Percentiles rank a stretch among this genome's conserved stretches.
Conservation (phyloP, 2,329 filamentous ascomycete species). For the Biscogniauxia mediterranea region DNA sequence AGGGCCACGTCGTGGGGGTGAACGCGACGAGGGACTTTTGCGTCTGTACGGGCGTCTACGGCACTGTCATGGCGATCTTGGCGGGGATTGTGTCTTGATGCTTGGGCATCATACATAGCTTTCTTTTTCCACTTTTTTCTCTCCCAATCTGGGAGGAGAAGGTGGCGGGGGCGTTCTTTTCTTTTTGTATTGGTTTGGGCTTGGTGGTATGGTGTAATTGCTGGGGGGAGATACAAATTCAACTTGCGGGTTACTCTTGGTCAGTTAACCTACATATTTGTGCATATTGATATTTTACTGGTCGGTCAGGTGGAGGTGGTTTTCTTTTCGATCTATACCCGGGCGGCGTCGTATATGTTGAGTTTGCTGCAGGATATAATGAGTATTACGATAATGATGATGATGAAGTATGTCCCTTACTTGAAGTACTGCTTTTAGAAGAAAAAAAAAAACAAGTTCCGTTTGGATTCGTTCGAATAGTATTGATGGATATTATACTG, state of each 20-base stretch:
- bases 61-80: slow-evolving; percentile 37
- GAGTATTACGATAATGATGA: neutral
- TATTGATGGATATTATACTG: no score
- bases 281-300: no score
- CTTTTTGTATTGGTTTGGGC: neutral
- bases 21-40: slow-evolving; percentile 22
- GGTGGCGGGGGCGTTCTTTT: no score
- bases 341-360: neutral
- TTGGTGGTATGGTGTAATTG: neutral
- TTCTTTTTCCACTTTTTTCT: no score
- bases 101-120: neutral
- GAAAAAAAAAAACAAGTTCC: no score
- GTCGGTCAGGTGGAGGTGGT: no score
- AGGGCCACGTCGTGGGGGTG: slow-evolving; percentile 23
- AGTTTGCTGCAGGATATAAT: neutral
- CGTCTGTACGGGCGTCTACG: slow-evolving; percentile 34
- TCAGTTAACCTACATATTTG: no score
- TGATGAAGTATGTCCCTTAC: no score
- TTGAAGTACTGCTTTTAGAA: no score
- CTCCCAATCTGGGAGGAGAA: neutral
- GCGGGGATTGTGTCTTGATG: slow-evolving; percentile 22
- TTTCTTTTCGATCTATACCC: neutral
- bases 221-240: neutral
- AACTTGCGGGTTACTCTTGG: neutral
- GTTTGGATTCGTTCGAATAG: no score